Percentiles rank a stretch among this genome's conserved stretches.
Evolutionary conservation across 805 yeast genomes (phyloP).

Genomic region (Maudiozyma pseudohumilis): DNA sequence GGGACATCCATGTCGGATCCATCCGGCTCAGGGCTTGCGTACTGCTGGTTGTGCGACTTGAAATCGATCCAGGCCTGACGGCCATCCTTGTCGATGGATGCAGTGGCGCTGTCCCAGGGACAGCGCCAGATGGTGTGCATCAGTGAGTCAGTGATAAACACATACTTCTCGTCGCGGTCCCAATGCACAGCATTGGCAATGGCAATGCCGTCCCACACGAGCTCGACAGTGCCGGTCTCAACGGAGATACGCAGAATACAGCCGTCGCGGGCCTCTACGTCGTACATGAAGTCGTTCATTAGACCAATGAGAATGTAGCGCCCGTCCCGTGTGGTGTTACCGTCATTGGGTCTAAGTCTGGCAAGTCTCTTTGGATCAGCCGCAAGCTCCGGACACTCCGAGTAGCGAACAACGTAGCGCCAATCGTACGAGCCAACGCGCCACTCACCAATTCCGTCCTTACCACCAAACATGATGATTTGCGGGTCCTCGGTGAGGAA

Average conservation of each 20-base stretch:
- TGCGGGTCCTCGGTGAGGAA: slow-evolving; percentile 37
- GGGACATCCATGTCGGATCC: slow-evolving; percentile 54
- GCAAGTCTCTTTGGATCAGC: slow-evolving; percentile 13
- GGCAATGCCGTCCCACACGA: slow-evolving; percentile 32
- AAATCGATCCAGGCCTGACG: slow-evolving; percentile 31
- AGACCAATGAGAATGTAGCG: slow-evolving; percentile 65
- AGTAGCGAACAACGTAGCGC: slow-evolving; percentile 32
- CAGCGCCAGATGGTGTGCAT: slow-evolving; percentile 40
- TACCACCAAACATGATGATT: slow-evolving; percentile 49
- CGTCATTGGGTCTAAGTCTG: slow-evolving; percentile 67
- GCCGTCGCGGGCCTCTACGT: slow-evolving; percentile 38
- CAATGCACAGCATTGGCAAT: slow-evolving; percentile 72
- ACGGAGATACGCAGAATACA: slow-evolving; percentile 37
- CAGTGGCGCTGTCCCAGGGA: slow-evolving; percentile 8
- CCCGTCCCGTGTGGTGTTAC: slow-evolving; percentile 68
- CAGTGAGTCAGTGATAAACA: slow-evolving; percentile 46
- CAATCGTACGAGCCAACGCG: slow-evolving; percentile 34
- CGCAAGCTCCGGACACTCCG: slow-evolving; percentile 24
- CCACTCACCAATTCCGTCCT: slow-evolving; percentile 52
- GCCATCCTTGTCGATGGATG: slow-evolving; percentile 18
- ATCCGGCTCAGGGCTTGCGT: slow-evolving; percentile 59
- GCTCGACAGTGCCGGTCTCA: slow-evolving; percentile 19
- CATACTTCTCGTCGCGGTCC: slow-evolving; percentile 29
- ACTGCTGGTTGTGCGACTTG: slow-evolving; percentile 7
- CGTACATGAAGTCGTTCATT: slow-evolving; percentile 50